Conservation (phyloP, 805 yeast genomes). For the Hanseniaspora clermontiae region DNA sequence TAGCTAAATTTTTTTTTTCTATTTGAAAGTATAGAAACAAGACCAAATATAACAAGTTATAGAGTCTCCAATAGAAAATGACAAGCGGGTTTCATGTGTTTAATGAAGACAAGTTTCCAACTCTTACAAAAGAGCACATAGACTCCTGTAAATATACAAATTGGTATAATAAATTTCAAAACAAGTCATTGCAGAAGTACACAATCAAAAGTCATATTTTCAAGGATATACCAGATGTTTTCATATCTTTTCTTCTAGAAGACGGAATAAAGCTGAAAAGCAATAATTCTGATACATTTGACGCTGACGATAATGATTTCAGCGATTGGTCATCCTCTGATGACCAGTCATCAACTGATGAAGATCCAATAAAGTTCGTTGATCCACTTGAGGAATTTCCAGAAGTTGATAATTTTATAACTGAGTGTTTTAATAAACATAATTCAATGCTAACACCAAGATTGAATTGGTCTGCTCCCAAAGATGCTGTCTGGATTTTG, state of each 20-base stretch:
- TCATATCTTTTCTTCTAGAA: constrained; percentile 45
- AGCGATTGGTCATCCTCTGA: constrained; percentile 58
- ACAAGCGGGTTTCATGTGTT: not conserved
- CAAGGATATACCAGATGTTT: constrained; percentile 44
- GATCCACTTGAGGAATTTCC: constrained; percentile 43
- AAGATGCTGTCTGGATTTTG: constrained; percentile 86
- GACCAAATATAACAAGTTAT: too few relatives aligned
- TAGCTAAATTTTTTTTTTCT: too few relatives aligned
- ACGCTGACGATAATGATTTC: constrained; percentile 40
- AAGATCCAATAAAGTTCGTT: constrained; percentile 14
- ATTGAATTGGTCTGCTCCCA: constrained; percentile 94
- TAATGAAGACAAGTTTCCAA: constrained; percentile 8
- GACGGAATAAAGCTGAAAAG: constrained; percentile 60
- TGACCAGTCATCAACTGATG: constrained; percentile 21
- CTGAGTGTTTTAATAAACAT: constrained; percentile 31
- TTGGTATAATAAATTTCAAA: constrained; percentile 47
- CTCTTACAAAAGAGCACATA: constrained; percentile 32
- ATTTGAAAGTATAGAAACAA: too few relatives aligned
- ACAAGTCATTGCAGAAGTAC: constrained; percentile 2
- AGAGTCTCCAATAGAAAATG: not conserved
- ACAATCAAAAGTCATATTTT: constrained; percentile 30
- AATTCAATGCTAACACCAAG: constrained; percentile 52
- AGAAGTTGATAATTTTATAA: constrained; percentile 46
- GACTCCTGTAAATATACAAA: constrained; percentile 41
- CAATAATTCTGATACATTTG: constrained; percentile 28